These are phyloP conservation scores for Yarrowia sp. DNA, from an alignment of 805 yeast species.

Conservation along the genomic window DNA sequence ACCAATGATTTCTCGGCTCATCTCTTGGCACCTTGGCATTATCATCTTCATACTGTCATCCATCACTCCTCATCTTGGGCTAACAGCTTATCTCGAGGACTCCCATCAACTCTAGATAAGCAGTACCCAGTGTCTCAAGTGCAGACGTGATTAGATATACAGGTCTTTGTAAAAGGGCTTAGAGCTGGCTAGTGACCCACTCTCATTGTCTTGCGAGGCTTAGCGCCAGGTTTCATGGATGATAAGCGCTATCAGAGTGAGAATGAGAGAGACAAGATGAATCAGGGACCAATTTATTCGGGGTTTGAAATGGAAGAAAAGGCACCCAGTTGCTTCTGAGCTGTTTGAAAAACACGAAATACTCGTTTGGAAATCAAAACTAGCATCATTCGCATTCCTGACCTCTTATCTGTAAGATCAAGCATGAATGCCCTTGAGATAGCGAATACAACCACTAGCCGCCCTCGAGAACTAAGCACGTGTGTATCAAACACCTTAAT, in stretches of 20 bases:
- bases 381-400: no score
- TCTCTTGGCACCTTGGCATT: constrained; percentile 10
- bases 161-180: background rate
- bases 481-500: background rate
- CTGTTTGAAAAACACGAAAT: no score
- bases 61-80: background rate
- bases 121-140: constrained; percentile 7
- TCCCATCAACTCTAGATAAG: constrained; percentile 28
- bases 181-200: background rate
- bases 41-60: no score
- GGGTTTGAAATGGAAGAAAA: no score
- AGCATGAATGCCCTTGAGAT: no score
- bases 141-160: constrained; percentile 10
- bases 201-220: constrained; percentile 1
- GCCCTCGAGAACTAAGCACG: constrained; percentile 1
- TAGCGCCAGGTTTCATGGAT: background rate
- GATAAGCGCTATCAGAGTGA: no score
- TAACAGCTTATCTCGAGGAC: constrained; percentile 7
- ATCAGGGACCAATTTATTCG: no score
- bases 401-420: no score
- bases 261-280: no score
- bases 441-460: background rate
- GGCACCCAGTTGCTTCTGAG: no score
- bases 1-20: background rate
- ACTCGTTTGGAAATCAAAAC: no score